A percentile compares a stretch with the other conserved stretches of the same genome.
Conservation (phyloP, 2,329 filamentous ascomycete genomes). For the Monilinia vaccinii-corymbosi region DNA sequence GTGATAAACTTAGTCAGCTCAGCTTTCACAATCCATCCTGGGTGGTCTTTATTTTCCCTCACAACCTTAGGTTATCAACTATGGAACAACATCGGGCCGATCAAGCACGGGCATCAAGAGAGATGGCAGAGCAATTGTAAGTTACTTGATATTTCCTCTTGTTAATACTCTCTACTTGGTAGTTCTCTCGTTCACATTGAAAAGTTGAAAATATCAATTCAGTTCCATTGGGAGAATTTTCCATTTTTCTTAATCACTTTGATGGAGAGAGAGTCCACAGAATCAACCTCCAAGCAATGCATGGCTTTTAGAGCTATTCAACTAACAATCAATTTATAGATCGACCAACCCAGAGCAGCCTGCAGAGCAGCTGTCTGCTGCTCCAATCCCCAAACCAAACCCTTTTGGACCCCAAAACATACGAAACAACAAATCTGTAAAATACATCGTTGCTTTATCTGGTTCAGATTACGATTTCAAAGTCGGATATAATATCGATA, state of each 20-base stretch:
- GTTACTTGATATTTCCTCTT: neutral
- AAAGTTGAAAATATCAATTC: neutral
- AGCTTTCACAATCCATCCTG: too few species aligned
- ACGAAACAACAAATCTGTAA: neutral
- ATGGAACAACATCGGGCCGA: neutral
- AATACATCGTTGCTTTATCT: neutral
- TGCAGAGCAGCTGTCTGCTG: too few species aligned
- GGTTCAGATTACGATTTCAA: neutral
- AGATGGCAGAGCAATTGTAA: neutral
- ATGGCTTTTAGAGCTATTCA: neutral
- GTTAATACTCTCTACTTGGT: neutral
- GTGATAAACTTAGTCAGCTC: too few species aligned
- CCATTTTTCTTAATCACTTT: neutral
- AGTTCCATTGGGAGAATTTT: neutral
- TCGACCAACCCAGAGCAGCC: neutral
- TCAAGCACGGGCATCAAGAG: neutral
- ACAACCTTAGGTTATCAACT: neutral
- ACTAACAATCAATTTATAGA: constrained; percentile 5
- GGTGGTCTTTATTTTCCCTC: neutral
- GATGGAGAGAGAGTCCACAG: neutral
- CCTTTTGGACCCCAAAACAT: neutral
- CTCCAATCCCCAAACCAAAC: neutral
- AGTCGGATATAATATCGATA: neutral
- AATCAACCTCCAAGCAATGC: neutral
- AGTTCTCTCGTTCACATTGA: neutral